Evolutionary conservation across 345 rosid genomes (phyloP).

Genomic region (Pugionium cornutum): DNA sequence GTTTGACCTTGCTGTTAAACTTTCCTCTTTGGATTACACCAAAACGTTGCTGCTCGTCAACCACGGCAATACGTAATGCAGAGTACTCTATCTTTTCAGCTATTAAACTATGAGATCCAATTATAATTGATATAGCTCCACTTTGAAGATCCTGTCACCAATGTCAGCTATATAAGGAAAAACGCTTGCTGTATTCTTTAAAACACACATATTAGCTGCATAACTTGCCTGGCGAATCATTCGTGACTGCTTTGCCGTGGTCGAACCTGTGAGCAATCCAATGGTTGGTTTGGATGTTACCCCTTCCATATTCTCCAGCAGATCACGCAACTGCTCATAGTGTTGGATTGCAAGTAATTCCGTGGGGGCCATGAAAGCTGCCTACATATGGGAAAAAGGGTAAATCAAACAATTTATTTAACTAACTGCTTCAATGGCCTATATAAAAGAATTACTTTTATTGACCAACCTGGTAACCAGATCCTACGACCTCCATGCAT

Average conservation of each 20-base stretch:
- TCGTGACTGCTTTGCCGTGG: constrained; percentile 75
- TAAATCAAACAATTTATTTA: background rate
- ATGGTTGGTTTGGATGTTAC: constrained; percentile 66
- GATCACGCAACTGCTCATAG: constrained; percentile 68
- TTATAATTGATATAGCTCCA: constrained; percentile 80
- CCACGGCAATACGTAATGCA: constrained; percentile 87
- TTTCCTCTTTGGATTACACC: constrained; percentile 98
- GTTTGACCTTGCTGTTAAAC: constrained; percentile 83
- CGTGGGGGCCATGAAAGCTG: constrained; percentile 98
- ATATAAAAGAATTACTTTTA: too few species aligned
- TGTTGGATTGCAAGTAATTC: constrained; percentile 97
- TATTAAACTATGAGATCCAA: constrained; percentile 94
- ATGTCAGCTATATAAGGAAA: constrained; percentile 31
- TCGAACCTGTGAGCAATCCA: constrained; percentile 91
- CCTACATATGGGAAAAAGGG: constrained; percentile 50
- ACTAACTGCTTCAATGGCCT: background rate
- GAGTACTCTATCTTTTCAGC: constrained; percentile 83
- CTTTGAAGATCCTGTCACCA: constrained; percentile 70
- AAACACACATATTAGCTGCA: constrained; percentile 31
- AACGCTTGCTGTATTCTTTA: background rate
- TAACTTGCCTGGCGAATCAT: constrained; percentile 77
- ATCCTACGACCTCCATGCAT: constrained; percentile 90
- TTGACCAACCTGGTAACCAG: constrained; percentile 87
- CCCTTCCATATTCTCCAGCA: constrained; percentile 66
- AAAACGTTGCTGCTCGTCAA: constrained; percentile 98